These are phyloP conservation scores for Tephrocybe sp. DNA, from an alignment of 768 basidiomycete genomes.

Conservation along the genomic window DNA sequence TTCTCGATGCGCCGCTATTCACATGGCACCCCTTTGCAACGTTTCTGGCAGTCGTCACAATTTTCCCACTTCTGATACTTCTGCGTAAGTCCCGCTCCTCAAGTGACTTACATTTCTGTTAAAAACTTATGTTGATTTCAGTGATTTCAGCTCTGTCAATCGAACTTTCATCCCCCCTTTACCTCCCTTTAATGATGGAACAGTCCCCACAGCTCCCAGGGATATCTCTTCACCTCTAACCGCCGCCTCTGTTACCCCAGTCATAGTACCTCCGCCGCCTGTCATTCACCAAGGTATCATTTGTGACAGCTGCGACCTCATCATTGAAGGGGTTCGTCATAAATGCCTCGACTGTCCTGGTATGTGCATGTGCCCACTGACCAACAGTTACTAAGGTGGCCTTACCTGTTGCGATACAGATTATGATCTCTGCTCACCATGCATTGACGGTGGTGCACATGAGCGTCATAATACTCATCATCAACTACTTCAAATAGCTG, in stretches of 20 bases:
- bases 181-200: not conserved
- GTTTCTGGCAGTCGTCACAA: constrained; percentile 5
- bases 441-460: constrained; percentile 48
- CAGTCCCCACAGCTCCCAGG: not conserved
- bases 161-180: not conserved
- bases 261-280: constrained; percentile 19
- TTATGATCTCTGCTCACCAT: constrained; percentile 69
- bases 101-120: too few relatives aligned
- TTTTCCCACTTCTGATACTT: too few relatives aligned
- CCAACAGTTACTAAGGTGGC: not conserved
- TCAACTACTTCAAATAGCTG: constrained; percentile 68
- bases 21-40: constrained; percentile 2
- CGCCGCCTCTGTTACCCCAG: not conserved
- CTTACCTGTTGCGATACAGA: constrained; percentile 36
- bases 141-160: not conserved
- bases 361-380: constrained; percentile 27
- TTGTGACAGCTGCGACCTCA: constrained; percentile 64
- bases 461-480: constrained; percentile 63
- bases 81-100: too few relatives aligned
- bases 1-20: constrained; percentile 25
- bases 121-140: too few relatives aligned
- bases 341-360: constrained; percentile 81
- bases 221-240: not conserved
- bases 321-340: constrained; percentile 66
- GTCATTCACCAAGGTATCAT: constrained; percentile 57